These are phyloP conservation scores for Fusarium tupiense DNA, from an alignment of 2,329 filamentous ascomycete species.

Conservation along the genomic window DNA sequence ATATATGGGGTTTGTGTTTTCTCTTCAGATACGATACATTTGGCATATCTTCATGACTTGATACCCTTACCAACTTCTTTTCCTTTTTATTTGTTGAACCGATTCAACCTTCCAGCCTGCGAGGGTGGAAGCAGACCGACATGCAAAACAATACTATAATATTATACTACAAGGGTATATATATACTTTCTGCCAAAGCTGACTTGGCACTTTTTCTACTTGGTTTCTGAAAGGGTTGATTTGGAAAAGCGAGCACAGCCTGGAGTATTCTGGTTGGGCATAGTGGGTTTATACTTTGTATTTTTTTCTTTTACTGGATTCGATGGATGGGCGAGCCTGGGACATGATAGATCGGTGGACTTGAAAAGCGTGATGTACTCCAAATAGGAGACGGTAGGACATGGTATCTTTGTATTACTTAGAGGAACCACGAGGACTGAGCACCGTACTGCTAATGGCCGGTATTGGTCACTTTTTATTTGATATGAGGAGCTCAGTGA, in stretches of 20 bases:
- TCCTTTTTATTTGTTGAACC: background rate
- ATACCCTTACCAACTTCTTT: constrained; percentile 37
- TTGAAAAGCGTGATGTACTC: background rate
- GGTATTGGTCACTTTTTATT: background rate
- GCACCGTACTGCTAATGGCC: background rate
- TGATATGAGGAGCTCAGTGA: background rate
- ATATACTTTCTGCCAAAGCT: background rate
- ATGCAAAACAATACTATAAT: constrained; percentile 27
- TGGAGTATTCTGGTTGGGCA: constrained; percentile 36
- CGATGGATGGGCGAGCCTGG: background rate
- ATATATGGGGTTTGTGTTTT: constrained; percentile 6
- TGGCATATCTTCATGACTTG: constrained; percentile 40
- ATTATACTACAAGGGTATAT: background rate
- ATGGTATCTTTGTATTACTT: background rate
- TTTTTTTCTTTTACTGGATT: background rate
- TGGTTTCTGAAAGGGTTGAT: constrained; percentile 19
- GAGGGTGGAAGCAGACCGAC: constrained; percentile 5
- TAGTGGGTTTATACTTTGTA: background rate
- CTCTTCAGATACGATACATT: constrained; percentile 32
- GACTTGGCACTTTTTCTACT: constrained; percentile 4
- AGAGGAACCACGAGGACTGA: background rate
- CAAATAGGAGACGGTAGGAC: background rate
- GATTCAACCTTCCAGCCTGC: background rate
- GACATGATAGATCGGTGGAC: background rate
- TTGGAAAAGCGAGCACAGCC: constrained; percentile 35